phyloP scores from a whole-genome alignment of 78 protist species.

The Emiliania huxleyi region DNA sequence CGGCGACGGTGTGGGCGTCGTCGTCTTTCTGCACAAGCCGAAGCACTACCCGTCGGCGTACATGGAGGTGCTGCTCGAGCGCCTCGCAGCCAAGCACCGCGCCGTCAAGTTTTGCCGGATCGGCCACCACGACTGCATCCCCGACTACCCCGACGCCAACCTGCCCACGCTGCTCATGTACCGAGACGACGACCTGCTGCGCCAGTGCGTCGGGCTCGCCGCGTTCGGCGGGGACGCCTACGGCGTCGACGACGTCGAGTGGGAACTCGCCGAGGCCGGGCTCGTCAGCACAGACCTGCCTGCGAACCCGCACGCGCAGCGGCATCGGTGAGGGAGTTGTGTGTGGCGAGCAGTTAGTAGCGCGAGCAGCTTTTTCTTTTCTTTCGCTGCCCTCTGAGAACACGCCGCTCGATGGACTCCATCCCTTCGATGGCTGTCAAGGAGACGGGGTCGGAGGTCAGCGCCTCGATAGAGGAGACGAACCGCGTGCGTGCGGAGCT shows the following conservation, averaged over 20 bases:
- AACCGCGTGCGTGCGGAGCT: not conserved
- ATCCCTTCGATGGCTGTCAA: not conserved
- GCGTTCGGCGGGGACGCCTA: not conserved
- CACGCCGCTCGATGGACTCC: too few species aligned
- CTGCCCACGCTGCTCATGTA: not conserved
- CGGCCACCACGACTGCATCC: not conserved
- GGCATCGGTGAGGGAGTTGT: not conserved
- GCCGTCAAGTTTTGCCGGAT: not conserved
- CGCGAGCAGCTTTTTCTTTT: too few species aligned
- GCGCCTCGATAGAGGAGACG: not conserved
- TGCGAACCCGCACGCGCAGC: not conserved
- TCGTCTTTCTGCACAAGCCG: not conserved
- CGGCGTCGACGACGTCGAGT: not conserved
- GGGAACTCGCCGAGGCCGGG: not conserved
- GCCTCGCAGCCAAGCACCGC: not conserved
- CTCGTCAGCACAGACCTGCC: not conserved
- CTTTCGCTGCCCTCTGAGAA: too few species aligned
- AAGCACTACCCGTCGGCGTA: not conserved
- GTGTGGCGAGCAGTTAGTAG: too few species aligned
- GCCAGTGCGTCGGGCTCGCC: not conserved
- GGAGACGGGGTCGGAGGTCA: not conserved
- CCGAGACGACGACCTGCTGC: not conserved
- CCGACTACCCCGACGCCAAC: not conserved
- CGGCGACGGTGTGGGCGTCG: not conserved
- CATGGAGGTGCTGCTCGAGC: not conserved